phyloP scores from a whole-genome alignment of 2,329 filamentous ascomycete genomes.

The Pseudomassariella vexata region DNA sequence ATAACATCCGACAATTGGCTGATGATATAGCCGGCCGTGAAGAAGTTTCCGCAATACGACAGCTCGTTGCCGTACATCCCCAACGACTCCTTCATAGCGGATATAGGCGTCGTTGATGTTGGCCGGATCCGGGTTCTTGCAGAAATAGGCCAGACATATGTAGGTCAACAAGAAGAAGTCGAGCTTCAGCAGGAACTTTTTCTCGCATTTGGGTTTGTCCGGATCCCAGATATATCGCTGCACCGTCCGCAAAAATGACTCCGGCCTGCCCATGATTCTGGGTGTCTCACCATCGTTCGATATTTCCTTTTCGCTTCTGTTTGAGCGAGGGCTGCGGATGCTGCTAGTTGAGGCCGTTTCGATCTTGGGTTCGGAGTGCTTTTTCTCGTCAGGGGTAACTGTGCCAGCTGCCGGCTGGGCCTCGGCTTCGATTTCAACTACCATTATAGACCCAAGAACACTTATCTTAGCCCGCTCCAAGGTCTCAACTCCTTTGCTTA shows the following conservation, averaged over 20 bases:
- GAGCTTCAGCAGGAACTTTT: conserved; percentile 9
- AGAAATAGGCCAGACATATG: neutral
- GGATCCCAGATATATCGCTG: conserved; percentile 23
- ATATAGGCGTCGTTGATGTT: conserved; percentile 19
- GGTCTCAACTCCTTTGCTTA: too few relatives aligned
- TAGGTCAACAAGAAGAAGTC: conserved; percentile 3
- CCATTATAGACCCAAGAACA: too few relatives aligned
- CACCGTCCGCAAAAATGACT: conserved; percentile 10
- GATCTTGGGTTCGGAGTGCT: too few relatives aligned
- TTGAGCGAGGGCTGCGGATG: too few relatives aligned
- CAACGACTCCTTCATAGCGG: conserved; percentile 18
- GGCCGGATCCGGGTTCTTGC: conserved; percentile 18
- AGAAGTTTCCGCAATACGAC: conserved; percentile 9
- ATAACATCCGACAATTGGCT: conserved; percentile 1
- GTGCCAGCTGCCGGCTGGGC: too few relatives aligned
- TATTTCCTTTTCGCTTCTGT: too few relatives aligned
- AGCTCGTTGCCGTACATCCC: conserved; percentile 18
- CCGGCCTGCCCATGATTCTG: too few relatives aligned
- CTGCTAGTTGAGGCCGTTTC: too few relatives aligned
- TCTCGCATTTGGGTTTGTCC: conserved; percentile 14
- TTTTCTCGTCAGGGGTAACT: too few relatives aligned
- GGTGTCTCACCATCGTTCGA: too few relatives aligned
- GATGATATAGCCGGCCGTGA: conserved; percentile 11
- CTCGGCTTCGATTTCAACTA: too few relatives aligned
- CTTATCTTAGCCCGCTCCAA: too few relatives aligned